Evolutionary conservation across 768 basidiomycete species (phyloP), one percentile per base, ranked within the genome.

Genomic region (Tubosaeta sp.): DNA sequence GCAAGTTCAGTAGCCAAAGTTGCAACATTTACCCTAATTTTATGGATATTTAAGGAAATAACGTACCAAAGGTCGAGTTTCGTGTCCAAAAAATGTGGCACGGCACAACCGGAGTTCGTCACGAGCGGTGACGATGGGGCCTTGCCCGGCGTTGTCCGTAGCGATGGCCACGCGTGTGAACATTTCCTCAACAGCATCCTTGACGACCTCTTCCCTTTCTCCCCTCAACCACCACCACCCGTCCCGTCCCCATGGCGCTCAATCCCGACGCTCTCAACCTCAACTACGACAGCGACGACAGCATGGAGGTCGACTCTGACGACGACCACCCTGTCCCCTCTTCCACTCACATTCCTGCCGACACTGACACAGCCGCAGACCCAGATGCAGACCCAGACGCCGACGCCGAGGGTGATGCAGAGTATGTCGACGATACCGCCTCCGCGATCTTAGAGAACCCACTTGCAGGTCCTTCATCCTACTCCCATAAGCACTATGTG

Each of bases 241-340:
- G 46, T 51, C 46, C 58, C 62, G 39, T 60, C 52, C 53, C 29
- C 61, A 71, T 73, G 70, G 65, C 70, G 67, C 68, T 62, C 67
- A 63, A 56, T 46, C 61, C 70, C 62, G 71, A 71, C 61, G 72
- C 74, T 59, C 79, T 82, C 67, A 75, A 74, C 71, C 70, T 81
- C 67, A 73, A 74, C 69, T 85, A 83, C 42, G 66, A 67, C 71
- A 72, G 71, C 56, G 74, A 75, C 54, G 73, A 83, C 61, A 80
- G 82, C 66, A 88, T 88, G 86, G 78, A 85, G 65, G 70, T 87
- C 71, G 85, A 88, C 76, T 82, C 81, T 53, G 81, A 80, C 65
- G 62, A 69, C 56, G 76, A 78, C 70, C 58, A 53, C 22, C 52
- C 54, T 29, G 31, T 51, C 34, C 38, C 58, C 25, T 39, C 60